Conservation (phyloP, 129 eudicot species). For the Tanacetum coccineum region DNA sequence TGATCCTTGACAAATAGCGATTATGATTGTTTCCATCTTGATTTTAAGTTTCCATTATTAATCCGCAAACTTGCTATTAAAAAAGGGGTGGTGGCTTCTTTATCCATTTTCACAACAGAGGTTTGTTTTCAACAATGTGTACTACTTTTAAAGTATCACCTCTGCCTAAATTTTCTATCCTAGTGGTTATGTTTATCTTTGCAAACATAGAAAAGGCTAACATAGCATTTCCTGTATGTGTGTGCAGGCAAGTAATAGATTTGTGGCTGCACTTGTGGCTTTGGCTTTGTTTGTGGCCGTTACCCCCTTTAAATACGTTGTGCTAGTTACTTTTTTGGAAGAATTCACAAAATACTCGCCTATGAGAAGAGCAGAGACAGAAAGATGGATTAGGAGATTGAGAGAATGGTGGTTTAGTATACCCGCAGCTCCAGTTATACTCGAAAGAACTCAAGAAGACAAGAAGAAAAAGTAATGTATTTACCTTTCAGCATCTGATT, state of each 20-base stretch:
- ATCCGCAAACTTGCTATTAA: too few species aligned
- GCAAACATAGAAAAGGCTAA: slow-evolving; percentile 1
- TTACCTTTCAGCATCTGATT: neutral
- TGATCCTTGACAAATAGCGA: too few species aligned
- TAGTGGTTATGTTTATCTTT: neutral
- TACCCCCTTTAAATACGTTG: slow-evolving; percentile 47
- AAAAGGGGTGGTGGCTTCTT: too few species aligned
- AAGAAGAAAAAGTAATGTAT: slow-evolving; percentile 58
- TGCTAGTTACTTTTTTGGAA: slow-evolving; percentile 52
- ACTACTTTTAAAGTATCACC: too few species aligned
- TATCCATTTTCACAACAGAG: too few species aligned
- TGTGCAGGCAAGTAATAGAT: slow-evolving; percentile 77
- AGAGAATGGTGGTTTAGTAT: slow-evolving; percentile 99
- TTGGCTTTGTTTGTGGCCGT: slow-evolving; percentile 53
- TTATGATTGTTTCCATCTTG: too few species aligned
- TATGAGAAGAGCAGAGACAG: slow-evolving; percentile 57
- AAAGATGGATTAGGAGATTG: slow-evolving; percentile 62
- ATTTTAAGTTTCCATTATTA: too few species aligned
- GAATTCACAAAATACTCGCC: slow-evolving; percentile 80
- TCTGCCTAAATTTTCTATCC: too few species aligned
- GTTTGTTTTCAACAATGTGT: too few species aligned
- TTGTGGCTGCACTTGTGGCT: slow-evolving; percentile 43
- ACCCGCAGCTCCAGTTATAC: slow-evolving; percentile 90
- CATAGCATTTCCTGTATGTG: neutral
- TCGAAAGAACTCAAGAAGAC: slow-evolving; percentile 59